Evolutionary conservation across 352 stramenopile genomes (phyloP).

Genomic region (Elongisporangium prolatum): DNA sequence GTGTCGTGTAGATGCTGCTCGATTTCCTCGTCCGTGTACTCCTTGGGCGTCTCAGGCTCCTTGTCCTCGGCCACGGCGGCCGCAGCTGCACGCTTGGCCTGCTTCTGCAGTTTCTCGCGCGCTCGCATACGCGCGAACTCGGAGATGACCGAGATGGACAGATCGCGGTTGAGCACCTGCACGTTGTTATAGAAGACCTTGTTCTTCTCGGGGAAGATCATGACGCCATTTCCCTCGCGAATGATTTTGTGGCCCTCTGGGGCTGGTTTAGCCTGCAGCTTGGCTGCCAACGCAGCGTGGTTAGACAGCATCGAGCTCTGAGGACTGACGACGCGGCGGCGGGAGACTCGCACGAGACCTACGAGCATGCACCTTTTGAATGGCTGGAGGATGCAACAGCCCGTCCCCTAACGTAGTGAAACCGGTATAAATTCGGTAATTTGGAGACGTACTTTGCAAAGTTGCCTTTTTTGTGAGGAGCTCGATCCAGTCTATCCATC

Average conservation of each 20-base stretch:
- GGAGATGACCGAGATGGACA: conserved; percentile 97
- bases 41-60: conserved; percentile 34
- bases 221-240: conserved; percentile 86
- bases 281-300: conserved; percentile 48
- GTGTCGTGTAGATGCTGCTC: conserved; percentile 53
- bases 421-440: neutral
- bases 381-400: conserved; percentile 3
- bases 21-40: conserved; percentile 69
- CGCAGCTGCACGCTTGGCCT: conserved; percentile 55
- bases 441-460: too few relatives aligned
- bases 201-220: conserved; percentile 88
- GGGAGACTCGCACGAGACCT: conserved; percentile 4
- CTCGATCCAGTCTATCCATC: too few relatives aligned
- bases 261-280: conserved; percentile 54
- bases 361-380: conserved; percentile 20
- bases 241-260: conserved; percentile 83
- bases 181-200: conserved; percentile 94
- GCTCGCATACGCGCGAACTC: conserved; percentile 92
- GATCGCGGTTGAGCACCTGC: conserved; percentile 98
- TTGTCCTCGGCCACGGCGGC: conserved; percentile 20
- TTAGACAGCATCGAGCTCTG: conserved; percentile 23
- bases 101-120: conserved; percentile 63
- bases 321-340: neutral
- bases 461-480: neutral
- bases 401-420: neutral